Base-by-base conservation (phyloP, 225 moss, liverwort and hornwort genomes). In the Lunularia cruciata region DNA sequence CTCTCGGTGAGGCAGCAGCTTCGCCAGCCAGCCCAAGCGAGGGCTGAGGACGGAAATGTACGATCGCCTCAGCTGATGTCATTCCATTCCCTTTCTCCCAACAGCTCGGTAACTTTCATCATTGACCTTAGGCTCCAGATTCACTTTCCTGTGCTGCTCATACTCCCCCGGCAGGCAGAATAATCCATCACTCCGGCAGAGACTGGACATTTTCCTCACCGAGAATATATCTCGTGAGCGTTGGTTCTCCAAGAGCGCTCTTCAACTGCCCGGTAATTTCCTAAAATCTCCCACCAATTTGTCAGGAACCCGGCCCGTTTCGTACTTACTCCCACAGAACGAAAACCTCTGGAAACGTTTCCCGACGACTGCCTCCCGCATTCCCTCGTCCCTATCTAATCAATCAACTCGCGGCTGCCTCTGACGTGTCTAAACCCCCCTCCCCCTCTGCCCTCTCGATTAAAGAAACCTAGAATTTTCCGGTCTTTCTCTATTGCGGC, bases 11-110 rank as follows among this genome's bases (percentile, higher is more conserved):
- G 4, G 12, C 51, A 52, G 46, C 47, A 47, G 4, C 52, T 10
- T 4, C 52, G 52, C 52, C 47, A 47, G 47, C 47, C 47, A 47
- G n/a, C 48, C 5, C 53, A 9, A 54, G 53, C 26, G 26, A 25
- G 53, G 53, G 53, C 55, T 28, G 1, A 16, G 56, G 56, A 56
- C 56, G 56, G 30, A 6, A 31, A 56, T 31, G 30, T 56, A 55
- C 56, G 25, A 52, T 52, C 23, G 22, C 56, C 56, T 56, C 8
- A 3, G 30, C 27, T 47, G 15, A 42, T n/a, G 9, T 4, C 25
- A 3, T 53, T 27, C 23, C 53, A 28, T 31, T 14, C 28, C 56
- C 56, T 56, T 56, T 5, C 56, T 31, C 56, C 56, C 30, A 56
- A 31, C 56, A 28, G 28, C 56, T 56, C 56, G 9, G 56, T 32